Percentiles rank a stretch among this genome's conserved stretches.
phyloP scores from a whole-genome alignment of 345 rosid species.

The Populus ilicifolia region DNA sequence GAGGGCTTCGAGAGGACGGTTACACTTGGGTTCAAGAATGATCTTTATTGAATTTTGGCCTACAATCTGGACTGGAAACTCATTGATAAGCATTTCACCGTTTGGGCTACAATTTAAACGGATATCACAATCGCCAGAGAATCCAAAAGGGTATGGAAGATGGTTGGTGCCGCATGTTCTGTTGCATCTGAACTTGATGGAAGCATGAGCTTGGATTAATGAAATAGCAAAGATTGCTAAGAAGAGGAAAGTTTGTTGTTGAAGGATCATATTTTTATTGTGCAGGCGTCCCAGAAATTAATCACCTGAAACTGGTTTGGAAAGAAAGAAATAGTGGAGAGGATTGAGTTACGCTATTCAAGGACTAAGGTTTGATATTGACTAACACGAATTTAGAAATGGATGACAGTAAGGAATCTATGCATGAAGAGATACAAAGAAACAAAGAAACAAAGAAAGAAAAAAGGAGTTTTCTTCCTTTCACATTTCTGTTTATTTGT shows the following conservation, averaged over 20 bases:
- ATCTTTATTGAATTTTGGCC: slow-evolving; percentile 25
- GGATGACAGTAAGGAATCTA: not conserved
- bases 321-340: not conserved
- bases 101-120: slow-evolving; percentile 39
- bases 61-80: slow-evolving; percentile 25
- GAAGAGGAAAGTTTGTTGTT: not conserved
- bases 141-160: slow-evolving; percentile 59
- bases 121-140: slow-evolving; percentile 47
- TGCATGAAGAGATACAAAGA: not conserved
- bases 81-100: slow-evolving; percentile 20
- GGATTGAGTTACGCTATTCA: not conserved
- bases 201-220: slow-evolving; percentile 5
- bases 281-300: not conserved
- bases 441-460: not conserved
- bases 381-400: not conserved
- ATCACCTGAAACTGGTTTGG: not conserved
- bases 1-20: slow-evolving; percentile 41
- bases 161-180: slow-evolving; percentile 30
- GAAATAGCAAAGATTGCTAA: slow-evolving; percentile 1
- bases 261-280: not conserved
- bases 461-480: not conserved
- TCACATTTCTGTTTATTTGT: slow-evolving; percentile 1
- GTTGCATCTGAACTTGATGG: slow-evolving; percentile 22
- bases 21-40: slow-evolving; percentile 39
- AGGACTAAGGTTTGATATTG: not conserved